Evolutionary conservation across 345 rosid species (phyloP).

Genomic region (Ceriops zippeliana): DNA sequence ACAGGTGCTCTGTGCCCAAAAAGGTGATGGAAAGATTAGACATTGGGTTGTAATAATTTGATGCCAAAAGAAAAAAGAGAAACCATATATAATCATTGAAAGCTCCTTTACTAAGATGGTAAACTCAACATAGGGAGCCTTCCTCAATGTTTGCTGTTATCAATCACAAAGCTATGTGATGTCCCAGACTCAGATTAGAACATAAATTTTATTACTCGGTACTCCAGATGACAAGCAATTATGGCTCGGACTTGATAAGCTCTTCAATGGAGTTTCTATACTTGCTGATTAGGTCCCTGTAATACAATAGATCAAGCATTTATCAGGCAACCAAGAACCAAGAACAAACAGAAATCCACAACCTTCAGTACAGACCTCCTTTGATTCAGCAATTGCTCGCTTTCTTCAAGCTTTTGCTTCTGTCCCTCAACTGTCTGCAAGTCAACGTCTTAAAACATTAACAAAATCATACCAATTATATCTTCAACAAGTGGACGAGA

Average conservation of each 20-base stretch:
- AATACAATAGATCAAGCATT: slow-evolving; percentile 10
- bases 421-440: slow-evolving; percentile 71
- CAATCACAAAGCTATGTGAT: not conserved
- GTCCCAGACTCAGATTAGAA: not conserved
- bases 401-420: slow-evolving; percentile 63
- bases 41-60: no score
- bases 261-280: slow-evolving; percentile 65
- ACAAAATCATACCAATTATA: slow-evolving; percentile 2
- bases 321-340: slow-evolving; percentile 4
- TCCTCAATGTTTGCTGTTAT: not conserved
- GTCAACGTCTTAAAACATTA: slow-evolving; percentile 5
- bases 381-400: slow-evolving; percentile 52
- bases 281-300: slow-evolving; percentile 62
- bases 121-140: not conserved
- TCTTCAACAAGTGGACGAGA: not conserved
- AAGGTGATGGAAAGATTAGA: no score
- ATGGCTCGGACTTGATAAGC: slow-evolving; percentile 48
- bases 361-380: slow-evolving; percentile 39
- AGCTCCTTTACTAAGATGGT: not conserved
- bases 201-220: slow-evolving; percentile 9
- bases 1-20: no score
- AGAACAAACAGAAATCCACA: not conserved
- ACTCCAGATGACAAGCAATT: slow-evolving; percentile 11
- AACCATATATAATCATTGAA: no score
- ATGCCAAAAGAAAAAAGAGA: no score